These are phyloP conservation scores for Cryptosporidium tyzzeri DNA, from an alignment of 169 alveolate genomes.

Conservation along the genomic window DNA sequence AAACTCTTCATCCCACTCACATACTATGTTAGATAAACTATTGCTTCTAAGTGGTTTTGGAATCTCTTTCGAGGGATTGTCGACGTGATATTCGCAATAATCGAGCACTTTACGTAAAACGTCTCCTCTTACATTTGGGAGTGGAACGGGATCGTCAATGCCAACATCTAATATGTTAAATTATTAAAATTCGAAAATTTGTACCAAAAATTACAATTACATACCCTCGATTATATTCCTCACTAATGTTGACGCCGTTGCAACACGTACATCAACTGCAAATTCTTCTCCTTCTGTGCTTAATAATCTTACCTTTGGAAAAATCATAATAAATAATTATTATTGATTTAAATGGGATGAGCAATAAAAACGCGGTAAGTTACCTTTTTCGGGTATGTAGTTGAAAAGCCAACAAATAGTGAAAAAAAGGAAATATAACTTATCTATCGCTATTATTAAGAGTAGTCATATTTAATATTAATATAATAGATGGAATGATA, in stretches of 20 bases:
- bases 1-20: slow-evolving; percentile 93
- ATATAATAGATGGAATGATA: neutral
- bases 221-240: slow-evolving; percentile 91
- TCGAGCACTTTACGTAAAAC: slow-evolving; percentile 91
- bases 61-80: slow-evolving; percentile 92
- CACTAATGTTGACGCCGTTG: slow-evolving; percentile 88
- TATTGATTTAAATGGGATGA: neutral
- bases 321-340: slow-evolving; percentile 25
- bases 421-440: neutral
- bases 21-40: slow-evolving; percentile 88
- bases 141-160: slow-evolving; percentile 92
- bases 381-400: neutral
- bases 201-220: neutral
- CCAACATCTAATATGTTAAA: slow-evolving; percentile 84
- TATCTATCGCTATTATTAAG: slow-evolving; percentile 10
- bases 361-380: neutral
- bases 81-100: slow-evolving; percentile 91
- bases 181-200: neutral
- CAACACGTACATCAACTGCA: slow-evolving; percentile 90
- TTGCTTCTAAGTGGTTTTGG: slow-evolving; percentile 93
- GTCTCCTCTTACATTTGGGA: slow-evolving; percentile 90
- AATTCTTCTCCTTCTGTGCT: slow-evolving; percentile 91
- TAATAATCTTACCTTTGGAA: slow-evolving; percentile 85
- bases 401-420: neutral
- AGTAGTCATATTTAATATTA: neutral